phyloP scores from a whole-genome alignment of 495 filamentous ascomycete genomes.

The Tetracladium setigerum region DNA sequence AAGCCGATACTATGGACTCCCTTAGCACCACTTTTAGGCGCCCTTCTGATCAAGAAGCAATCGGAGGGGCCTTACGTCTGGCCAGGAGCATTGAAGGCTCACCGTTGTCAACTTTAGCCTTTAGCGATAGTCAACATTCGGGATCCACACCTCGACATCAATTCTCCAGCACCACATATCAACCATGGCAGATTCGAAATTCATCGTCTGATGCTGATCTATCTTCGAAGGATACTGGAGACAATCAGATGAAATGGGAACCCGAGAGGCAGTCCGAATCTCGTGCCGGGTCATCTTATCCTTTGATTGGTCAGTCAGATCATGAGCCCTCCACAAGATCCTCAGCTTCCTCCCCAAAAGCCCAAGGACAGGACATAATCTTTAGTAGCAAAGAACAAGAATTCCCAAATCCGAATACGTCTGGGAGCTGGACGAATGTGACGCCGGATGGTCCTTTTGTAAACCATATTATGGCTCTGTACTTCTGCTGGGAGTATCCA shows the following conservation, averaged over 20 bases:
- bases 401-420: not conserved
- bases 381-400: conserved; percentile 6
- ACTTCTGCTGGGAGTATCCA: conserved; percentile 79
- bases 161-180: too few relatives aligned
- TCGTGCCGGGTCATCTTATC: not conserved
- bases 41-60: conserved; percentile 10
- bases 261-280: conserved; percentile 3
- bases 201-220: too few relatives aligned
- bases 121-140: not conserved
- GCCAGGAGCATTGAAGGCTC: conserved; percentile 3
- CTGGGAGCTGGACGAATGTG: conserved; percentile 48
- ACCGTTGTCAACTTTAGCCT: not conserved
- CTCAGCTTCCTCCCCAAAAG: not conserved
- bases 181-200: too few relatives aligned
- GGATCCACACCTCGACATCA: too few relatives aligned
- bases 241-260: conserved; percentile 10
- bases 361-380: conserved; percentile 7
- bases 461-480: conserved; percentile 57
- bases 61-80: conserved; percentile 5
- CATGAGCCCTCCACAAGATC: not conserved
- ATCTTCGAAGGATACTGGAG: not conserved
- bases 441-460: conserved; percentile 51
- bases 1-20: not conserved
- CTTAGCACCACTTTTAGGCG: conserved; percentile 7
- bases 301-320: not conserved